Base-by-base conservation (phyloP, 1,284 basidiomycete genomes). In the Leccinum insolens region DNA sequence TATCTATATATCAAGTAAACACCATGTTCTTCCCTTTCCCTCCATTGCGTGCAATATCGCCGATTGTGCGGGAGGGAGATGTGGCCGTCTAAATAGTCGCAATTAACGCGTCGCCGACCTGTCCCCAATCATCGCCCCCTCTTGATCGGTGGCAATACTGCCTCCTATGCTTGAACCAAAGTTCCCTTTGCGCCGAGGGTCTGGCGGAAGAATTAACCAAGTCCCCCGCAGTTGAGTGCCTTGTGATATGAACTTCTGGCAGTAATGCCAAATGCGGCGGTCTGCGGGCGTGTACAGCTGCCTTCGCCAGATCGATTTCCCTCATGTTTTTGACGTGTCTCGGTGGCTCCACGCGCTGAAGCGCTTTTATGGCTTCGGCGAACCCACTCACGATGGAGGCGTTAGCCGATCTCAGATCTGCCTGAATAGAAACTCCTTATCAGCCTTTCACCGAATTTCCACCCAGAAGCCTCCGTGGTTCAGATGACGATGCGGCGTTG, bases 251-350 rank as follows among this genome's bases (percentile, higher is more conserved):
- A 17, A 41, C 57, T 73, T 22, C 59, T 65, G 55, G 64, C 34
- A 67, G 61, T 57, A 25, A 67, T 66, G 66, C 69, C 64, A 71
- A 66, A 74, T 70, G 60, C 70, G 73, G 59, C 20, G 46, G 52
- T 55, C 58, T 60, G 57, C 57, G 62, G 72, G 59, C 57, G 34
- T 64, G 61, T 59, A 67, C 52, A 55, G 44, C 55, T 68, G 17
- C 15, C 66, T 61, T 62, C 61, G 73, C 75, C 55, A 62, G 68
- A 67, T 66, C 49, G 17, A 39, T 66, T 9, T 46, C 63, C 78
- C 69, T 76, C 74, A 70, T 76, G 75, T 74, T 70, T 71, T 76
- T 68, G 73, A 69, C 71, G 68, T 78, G 74, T 67, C 71, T 74
- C 68, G 46, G 62, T 31, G 60, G 49, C 62, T 75, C 65, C 66